These are phyloP conservation scores for Globisporangium nagaii DNA, from an alignment of 352 stramenopile genomes.

Conservation along the genomic window DNA sequence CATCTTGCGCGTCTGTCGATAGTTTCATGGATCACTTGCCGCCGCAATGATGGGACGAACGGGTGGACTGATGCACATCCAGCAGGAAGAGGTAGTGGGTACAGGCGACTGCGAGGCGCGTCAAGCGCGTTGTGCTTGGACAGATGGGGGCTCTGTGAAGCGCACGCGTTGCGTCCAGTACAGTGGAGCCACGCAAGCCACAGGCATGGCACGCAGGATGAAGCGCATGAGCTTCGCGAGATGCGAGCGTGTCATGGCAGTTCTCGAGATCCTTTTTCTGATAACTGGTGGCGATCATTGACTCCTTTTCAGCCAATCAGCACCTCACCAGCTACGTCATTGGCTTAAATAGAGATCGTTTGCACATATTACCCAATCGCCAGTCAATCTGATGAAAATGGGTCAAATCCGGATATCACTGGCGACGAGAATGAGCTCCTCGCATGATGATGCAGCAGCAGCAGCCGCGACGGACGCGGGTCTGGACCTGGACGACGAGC, in stretches of 20 bases:
- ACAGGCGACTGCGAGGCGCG: no score
- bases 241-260: neutral
- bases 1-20: neutral
- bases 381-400: neutral
- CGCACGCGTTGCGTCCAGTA: no score
- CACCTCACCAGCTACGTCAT: no score
- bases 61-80: neutral
- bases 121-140: no score
- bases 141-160: no score
- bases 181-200: no score
- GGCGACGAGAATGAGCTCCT: neutral
- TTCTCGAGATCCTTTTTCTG: neutral
- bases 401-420: no score
- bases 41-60: neutral
- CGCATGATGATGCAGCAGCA: neutral
- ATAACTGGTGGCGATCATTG: neutral
- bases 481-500: conserved; percentile 71
- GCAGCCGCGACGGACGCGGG: neutral
- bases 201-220: no score
- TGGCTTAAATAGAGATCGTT: no score
- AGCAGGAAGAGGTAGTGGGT: no score
- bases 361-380: neutral
- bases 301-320: neutral
- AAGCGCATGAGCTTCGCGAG: no score
- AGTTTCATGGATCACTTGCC: no score